Evolutionary conservation across 148 eudicot genomes (phyloP), one percentile per base, ranked within the genome.

Genomic region (Polygonum maritimum): DNA sequence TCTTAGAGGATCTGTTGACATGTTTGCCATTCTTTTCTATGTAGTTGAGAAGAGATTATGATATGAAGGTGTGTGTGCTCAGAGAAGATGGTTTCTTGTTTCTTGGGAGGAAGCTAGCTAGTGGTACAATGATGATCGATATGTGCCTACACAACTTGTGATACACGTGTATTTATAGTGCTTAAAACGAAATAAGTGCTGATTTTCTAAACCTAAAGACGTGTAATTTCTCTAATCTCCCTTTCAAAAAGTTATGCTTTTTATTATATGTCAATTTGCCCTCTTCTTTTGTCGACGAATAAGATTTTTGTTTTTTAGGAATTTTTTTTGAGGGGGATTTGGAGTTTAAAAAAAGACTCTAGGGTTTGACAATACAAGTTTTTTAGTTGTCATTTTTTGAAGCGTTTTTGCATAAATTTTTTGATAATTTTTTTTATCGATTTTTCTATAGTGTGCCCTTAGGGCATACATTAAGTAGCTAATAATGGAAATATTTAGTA

Each of bases 1-100:
- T 1, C 77, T 77, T 3, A 85, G 75, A 22, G 88, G 79, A 22
- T 85, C 82, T 44, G 79, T 49, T 12, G 80, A 72, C 77, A 77
- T 73, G n/a, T 79, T 82, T 73, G 79, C 84, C 83, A 82, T 77
- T 81, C 73, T 70, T 73, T 26, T 26, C 8, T 10, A 54, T 22
- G 4, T 2, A 48, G 16, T 48, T 73, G 16, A 11, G 1, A 12
- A 48, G 49, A 48, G 49, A 48, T 11, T 48, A 11, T 48, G 31
- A 12, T 48, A 12, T 48, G 10, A 2, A 26, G 18, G 41, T 14
- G 35, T 67, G 18, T 63, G 44, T 67, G 36, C 9, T 60, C 9
- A 18, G 49, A 15, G 19, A 35, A 13, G 9, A 3, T 67, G 10
- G 1, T 60, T 60, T 60, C 35, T 60, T 60, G 36, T 11, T 60